A percentile compares a stretch with the other conserved stretches of the same genome.
Evolutionary conservation across 371 early-diverging fungal species (phyloP).

Genomic region (Dichotomocladium elegans): DNA sequence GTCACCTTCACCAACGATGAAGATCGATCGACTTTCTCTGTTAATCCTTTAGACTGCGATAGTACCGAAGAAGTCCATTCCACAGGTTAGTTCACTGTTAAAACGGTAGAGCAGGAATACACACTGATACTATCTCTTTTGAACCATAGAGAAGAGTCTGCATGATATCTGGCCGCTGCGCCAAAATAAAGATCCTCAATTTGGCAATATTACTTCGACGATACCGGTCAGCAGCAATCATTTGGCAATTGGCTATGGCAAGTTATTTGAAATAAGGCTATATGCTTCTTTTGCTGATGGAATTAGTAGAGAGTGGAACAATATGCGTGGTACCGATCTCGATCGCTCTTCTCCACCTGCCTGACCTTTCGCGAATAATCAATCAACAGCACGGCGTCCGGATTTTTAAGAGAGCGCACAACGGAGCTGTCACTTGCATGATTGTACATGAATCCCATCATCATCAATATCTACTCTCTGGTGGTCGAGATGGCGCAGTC

Average conservation of each 20-base stretch:
- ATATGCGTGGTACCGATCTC: slow-evolving; percentile 48
- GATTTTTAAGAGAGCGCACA: slow-evolving; percentile 44
- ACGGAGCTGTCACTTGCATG: slow-evolving; percentile 54
- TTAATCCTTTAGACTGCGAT: background rate
- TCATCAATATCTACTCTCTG: slow-evolving; percentile 55
- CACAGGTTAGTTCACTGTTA: background rate
- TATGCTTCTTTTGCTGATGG: background rate
- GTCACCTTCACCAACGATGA: slow-evolving; percentile 21
- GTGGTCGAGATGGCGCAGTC: slow-evolving; percentile 68
- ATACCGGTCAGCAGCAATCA: slow-evolving; percentile 47
- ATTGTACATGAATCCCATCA: slow-evolving; percentile 50
- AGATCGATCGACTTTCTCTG: slow-evolving; percentile 12
- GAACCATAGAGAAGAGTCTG: background rate
- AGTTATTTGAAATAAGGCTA: background rate
- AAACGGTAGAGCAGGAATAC: too few species aligned
- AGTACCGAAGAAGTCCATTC: background rate
- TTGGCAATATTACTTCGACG: slow-evolving; percentile 43
- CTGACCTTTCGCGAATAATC: slow-evolving; percentile 21
- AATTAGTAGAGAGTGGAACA: slow-evolving; percentile 45
- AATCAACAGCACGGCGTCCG: slow-evolving; percentile 15
- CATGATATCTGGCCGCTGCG: slow-evolving; percentile 34
- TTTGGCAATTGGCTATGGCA: slow-evolving; percentile 58
- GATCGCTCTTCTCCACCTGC: slow-evolving; percentile 36
- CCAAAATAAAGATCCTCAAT: slow-evolving; percentile 16
- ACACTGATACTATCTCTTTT: too few species aligned